Percentiles rank a stretch among this genome's conserved stretches.
Evolutionary conservation across 176 grass and related monocot species (phyloP).

Genomic region (Triticum timopheevii): DNA sequence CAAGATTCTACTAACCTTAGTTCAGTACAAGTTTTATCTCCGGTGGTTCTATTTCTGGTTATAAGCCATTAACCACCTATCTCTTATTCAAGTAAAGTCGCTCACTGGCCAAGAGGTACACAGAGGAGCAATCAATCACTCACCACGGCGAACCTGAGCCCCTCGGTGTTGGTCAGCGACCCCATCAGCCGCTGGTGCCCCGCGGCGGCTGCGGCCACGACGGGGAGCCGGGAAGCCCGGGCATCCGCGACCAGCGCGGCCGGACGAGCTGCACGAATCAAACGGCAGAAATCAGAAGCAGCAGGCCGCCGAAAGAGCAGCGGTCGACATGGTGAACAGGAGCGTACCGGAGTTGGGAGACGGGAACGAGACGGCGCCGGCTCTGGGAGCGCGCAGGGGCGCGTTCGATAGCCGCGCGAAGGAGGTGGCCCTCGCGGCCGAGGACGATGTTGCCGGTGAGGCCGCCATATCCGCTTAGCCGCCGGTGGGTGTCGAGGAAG

Average conservation of each 20-base stretch:
- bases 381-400: slow-evolving; percentile 13
- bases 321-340: not conserved
- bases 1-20: too few relatives aligned
- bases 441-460: slow-evolving; percentile 32
- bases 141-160: slow-evolving; percentile 77
- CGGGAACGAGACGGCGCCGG: slow-evolving; percentile 20
- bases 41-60: not conserved
- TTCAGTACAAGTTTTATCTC: not conserved
- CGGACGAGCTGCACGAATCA: not conserved
- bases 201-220: slow-evolving; percentile 25
- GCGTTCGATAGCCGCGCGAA: slow-evolving; percentile 11
- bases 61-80: not conserved
- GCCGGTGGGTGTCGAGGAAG: slow-evolving; percentile 17
- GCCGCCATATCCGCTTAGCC: slow-evolving; percentile 36
- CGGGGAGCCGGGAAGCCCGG: slow-evolving; percentile 16
- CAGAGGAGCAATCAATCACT: not conserved
- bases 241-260: not conserved
- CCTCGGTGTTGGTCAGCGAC: slow-evolving; percentile 64
- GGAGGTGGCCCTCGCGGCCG: slow-evolving; percentile 26
- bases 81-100: not conserved
- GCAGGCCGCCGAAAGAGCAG: not conserved
- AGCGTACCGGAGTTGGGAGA: slow-evolving; percentile 21
- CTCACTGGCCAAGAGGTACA: not conserved
- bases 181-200: slow-evolving; percentile 73
- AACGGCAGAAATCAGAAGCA: slow-evolving; percentile 4